A percentile compares a stretch with the other conserved stretches of the same genome.
Conservation (phyloP, 345 rosid genomes). For the Gossypioides kirkii region DNA sequence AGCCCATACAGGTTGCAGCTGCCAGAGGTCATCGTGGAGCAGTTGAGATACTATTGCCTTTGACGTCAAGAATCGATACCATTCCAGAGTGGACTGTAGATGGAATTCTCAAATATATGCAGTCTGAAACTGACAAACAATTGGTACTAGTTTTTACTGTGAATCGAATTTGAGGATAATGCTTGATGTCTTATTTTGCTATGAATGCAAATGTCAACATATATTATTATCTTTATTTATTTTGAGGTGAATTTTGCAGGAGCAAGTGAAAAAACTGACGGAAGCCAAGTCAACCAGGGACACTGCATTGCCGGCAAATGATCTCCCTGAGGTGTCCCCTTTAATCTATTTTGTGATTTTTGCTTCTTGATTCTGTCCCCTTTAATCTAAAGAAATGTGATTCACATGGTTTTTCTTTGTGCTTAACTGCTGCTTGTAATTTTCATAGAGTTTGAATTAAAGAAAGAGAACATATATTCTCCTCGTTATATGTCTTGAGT, state of each 20-base stretch:
- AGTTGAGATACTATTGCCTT: slow-evolving; percentile 71
- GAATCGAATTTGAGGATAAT: slow-evolving; percentile 3
- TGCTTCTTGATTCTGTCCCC: neutral
- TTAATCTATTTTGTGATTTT: neutral
- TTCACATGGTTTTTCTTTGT: slow-evolving; percentile 2
- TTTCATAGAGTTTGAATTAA: neutral
- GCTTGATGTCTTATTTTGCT: neutral
- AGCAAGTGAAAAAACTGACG: slow-evolving; percentile 29
- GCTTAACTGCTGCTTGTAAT: neutral
- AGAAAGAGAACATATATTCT: neutral
- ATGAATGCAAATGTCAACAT: neutral
- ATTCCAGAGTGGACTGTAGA: slow-evolving; percentile 74
- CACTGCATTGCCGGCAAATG: slow-evolving; percentile 22
- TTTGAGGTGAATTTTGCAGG: slow-evolving; percentile 36
- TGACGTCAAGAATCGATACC: slow-evolving; percentile 45
- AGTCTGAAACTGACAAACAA: slow-evolving; percentile 46
- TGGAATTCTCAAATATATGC: slow-evolving; percentile 56
- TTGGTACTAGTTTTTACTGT: slow-evolving; percentile 24
- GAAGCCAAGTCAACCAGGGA: slow-evolving; percentile 24
- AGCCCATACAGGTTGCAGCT: slow-evolving; percentile 83
- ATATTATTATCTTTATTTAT: neutral
- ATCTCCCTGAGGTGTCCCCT: slow-evolving; percentile 54
- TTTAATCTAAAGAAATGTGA: neutral
- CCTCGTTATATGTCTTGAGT: neutral
- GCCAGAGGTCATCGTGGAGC: slow-evolving; percentile 55